Percentiles rank a stretch among this genome's conserved stretches.
phyloP scores from a whole-genome alignment of 805 yeast genomes.

The Saccharomycopsis microspora region DNA sequence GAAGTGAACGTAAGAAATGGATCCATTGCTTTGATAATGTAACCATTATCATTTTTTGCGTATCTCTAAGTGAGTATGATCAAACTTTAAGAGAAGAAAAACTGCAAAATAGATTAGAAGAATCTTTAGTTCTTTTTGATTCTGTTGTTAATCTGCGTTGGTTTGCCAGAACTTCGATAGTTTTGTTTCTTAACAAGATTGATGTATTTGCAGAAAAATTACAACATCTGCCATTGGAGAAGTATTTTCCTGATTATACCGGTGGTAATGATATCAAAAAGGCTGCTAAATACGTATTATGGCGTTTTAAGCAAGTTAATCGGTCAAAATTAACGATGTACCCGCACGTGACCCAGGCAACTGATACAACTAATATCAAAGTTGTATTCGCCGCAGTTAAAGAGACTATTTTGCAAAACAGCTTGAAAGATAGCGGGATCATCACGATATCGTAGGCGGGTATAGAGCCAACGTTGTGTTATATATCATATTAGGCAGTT shows the following conservation, averaged over 20 bases:
- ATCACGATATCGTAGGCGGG: conserved; percentile 22
- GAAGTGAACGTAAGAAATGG: conserved; percentile 91
- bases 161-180: conserved; percentile 82
- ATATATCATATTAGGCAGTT: no score
- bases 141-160: conserved; percentile 87
- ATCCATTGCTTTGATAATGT: conserved; percentile 94
- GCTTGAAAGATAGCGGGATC: conserved; percentile 66
- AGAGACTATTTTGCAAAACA: conserved; percentile 68
- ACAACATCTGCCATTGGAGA: conserved; percentile 68
- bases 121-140: conserved; percentile 74
- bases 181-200: conserved; percentile 78
- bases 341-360: conserved; percentile 91
- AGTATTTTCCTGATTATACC: conserved; percentile 78
- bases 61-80: conserved; percentile 84
- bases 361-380: conserved; percentile 82
- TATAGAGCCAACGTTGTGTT: no score
- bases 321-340: conserved; percentile 71
- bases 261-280: conserved; percentile 86
- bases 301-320: conserved; percentile 82
- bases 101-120: conserved; percentile 67
- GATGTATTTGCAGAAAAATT: conserved; percentile 84
- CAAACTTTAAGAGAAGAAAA: conserved; percentile 72
- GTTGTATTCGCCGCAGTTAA: conserved; percentile 77
- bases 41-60: conserved; percentile 81
- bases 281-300: conserved; percentile 83